Percentiles rank a stretch among this genome's conserved stretches.
phyloP scores from a whole-genome alignment of 1,284 basidiomycete genomes.

The Cutaneotrichosporon dermatis region DNA sequence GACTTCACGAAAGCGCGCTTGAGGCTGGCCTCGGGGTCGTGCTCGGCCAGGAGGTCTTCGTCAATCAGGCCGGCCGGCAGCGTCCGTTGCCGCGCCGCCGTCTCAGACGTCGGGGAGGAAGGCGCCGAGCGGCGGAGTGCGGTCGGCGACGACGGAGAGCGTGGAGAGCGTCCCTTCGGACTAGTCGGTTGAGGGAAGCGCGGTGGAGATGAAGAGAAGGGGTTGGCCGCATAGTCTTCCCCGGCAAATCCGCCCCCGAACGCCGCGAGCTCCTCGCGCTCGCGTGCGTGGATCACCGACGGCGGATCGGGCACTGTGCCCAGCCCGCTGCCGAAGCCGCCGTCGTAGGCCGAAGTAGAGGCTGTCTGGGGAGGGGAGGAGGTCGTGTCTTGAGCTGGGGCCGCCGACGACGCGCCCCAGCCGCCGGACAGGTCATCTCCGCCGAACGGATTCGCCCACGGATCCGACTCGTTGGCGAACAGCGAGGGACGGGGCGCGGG shows the following conservation, averaged over 20 bases:
- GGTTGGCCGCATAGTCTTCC: constrained; percentile 6
- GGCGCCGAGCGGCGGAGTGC: background rate
- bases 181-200: background rate
- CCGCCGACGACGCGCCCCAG: constrained; percentile 7
- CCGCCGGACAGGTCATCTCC: constrained; percentile 11
- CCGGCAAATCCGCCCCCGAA: constrained; percentile 2
- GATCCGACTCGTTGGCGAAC: constrained; percentile 27
- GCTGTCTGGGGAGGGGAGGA: background rate
- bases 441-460: constrained; percentile 49
- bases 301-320: constrained; percentile 32
- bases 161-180: background rate
- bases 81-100: constrained; percentile 6
- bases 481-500: constrained; percentile 30
- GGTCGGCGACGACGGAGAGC: background rate
- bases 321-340: constrained; percentile 1
- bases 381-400: background rate
- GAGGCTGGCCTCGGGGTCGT: constrained; percentile 39
- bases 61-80: constrained; percentile 32
- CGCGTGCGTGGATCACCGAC: constrained; percentile 41
- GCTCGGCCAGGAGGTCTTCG: constrained; percentile 41
- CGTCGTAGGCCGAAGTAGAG: background rate
- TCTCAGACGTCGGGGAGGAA: background rate
- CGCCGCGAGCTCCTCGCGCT: constrained; percentile 23
- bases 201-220: constrained; percentile 2
- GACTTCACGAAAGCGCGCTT: constrained; percentile 45